A percentile compares a stretch with the other conserved stretches of the same genome.
phyloP scores from a whole-genome alignment of 2,329 filamentous ascomycete species.

The Bipolaris zeicola region DNA sequence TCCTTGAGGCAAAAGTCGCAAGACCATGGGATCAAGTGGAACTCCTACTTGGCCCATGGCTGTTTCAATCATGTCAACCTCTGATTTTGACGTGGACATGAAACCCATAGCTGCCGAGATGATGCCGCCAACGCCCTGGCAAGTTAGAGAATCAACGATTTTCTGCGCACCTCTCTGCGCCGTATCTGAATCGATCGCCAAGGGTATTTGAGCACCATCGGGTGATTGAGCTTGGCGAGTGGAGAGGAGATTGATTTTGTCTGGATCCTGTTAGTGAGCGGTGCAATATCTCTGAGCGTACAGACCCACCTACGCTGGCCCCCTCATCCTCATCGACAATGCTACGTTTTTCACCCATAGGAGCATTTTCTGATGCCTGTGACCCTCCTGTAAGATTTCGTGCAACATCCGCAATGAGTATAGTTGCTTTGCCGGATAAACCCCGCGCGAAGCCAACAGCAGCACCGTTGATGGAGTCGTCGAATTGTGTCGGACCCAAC shows the following conservation, averaged over 20 bases:
- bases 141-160: constrained; percentile 28
- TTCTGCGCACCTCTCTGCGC: constrained; percentile 26
- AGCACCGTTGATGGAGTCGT: constrained; percentile 36
- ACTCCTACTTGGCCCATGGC: not conserved
- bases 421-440: constrained; percentile 31
- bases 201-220: not conserved
- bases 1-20: constrained; percentile 27
- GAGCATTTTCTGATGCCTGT: not conserved
- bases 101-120: constrained; percentile 27
- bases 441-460: constrained; percentile 35
- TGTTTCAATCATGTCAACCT: constrained; percentile 7
- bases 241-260: constrained; percentile 12
- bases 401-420: constrained; percentile 31
- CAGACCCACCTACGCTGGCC: constrained; percentile 24
- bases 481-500: constrained; percentile 24
- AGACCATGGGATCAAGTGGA: constrained; percentile 26
- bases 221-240: constrained; percentile 16
- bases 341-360: constrained; percentile 6
- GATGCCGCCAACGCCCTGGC: constrained; percentile 35
- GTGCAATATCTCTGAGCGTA: not conserved
- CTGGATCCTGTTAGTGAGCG: constrained; percentile 14
- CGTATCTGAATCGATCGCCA: constrained; percentile 29
- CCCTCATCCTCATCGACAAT: constrained; percentile 1
- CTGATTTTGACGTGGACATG: constrained; percentile 20
- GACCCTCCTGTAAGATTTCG: constrained; percentile 20